Percentiles rank a stretch among this genome's conserved stretches.
Evolutionary conservation across 1,284 basidiomycete genomes (phyloP).

Genomic region (Apiotrichum akiyoshidainum): DNA sequence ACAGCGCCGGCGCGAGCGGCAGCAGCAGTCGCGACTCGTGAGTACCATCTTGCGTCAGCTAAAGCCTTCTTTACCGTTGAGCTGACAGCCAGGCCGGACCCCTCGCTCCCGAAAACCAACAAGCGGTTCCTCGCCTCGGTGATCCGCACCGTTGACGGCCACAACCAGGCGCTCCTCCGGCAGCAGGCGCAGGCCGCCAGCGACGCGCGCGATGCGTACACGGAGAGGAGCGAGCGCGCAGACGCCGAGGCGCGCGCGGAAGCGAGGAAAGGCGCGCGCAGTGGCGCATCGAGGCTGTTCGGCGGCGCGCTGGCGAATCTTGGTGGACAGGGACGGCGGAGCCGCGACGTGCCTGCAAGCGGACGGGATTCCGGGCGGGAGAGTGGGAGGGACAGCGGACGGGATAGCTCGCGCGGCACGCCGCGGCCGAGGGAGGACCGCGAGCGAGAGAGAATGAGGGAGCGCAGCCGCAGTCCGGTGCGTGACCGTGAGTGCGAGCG

Average conservation of each 20-base stretch:
- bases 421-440: neutral
- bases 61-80: neutral
- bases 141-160: conserved; percentile 84
- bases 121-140: conserved; percentile 85
- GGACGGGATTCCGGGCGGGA: neutral
- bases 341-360: neutral
- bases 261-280: neutral
- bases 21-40: conserved; percentile 58
- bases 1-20: conserved; percentile 26
- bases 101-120: conserved; percentile 69
- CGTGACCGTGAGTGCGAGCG: too few species aligned
- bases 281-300: conserved; percentile 34
- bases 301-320: conserved; percentile 38
- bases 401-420: conserved; percentile 43
- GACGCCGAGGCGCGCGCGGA: neutral
- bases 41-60: conserved; percentile 49
- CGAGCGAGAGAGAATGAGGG: conserved; percentile 48
- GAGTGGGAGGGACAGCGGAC: conserved; percentile 5
- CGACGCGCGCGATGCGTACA: conserved; percentile 52
- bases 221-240: neutral
- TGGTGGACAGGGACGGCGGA: conserved; percentile 4
- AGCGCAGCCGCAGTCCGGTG: conserved; percentile 13
- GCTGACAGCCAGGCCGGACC: conserved; percentile 40
- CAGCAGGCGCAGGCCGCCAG: conserved; percentile 71
- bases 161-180: conserved; percentile 76